Evolutionary conservation across 1,284 basidiomycete genomes (phyloP).

Genomic region (Trichosporon coremiiforme): DNA sequence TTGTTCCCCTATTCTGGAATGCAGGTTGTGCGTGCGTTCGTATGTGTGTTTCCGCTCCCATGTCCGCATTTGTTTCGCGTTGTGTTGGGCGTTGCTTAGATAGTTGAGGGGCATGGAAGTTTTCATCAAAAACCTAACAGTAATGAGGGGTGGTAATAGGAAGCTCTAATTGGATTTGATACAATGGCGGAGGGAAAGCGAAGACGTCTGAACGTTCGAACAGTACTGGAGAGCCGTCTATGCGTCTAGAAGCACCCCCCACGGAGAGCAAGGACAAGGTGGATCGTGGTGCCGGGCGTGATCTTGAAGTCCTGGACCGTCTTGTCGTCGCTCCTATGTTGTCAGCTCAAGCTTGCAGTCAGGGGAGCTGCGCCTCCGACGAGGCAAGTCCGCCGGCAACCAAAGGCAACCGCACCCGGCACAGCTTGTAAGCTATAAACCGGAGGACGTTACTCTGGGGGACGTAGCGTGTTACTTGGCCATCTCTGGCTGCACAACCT

Average conservation of each 20-base stretch:
- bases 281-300: slow-evolving; percentile 77
- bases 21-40: background rate
- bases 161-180: slow-evolving; percentile 13
- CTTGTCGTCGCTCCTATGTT: slow-evolving; percentile 74
- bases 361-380: background rate
- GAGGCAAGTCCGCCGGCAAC: too few relatives aligned
- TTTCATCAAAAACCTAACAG: slow-evolving; percentile 10
- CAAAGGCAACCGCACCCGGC: background rate
- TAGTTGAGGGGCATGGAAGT: background rate
- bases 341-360: background rate
- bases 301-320: slow-evolving; percentile 80
- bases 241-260: slow-evolving; percentile 63
- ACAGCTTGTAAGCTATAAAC: background rate
- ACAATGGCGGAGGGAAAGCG: slow-evolving; percentile 13
- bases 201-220: background rate
- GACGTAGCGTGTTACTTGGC: background rate
- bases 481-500: background rate
- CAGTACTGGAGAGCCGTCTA: background rate
- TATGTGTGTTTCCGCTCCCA: background rate
- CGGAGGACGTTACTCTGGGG: background rate
- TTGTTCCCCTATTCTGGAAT: background rate
- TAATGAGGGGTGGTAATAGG: background rate
- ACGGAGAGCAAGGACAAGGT: slow-evolving; percentile 88
- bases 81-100: background rate
- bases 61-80: background rate